Evolutionary conservation across 2,329 filamentous ascomycete species (phyloP), one percentile per base, ranked within the genome.

Genomic region (Pleomassaria siparia): DNA sequence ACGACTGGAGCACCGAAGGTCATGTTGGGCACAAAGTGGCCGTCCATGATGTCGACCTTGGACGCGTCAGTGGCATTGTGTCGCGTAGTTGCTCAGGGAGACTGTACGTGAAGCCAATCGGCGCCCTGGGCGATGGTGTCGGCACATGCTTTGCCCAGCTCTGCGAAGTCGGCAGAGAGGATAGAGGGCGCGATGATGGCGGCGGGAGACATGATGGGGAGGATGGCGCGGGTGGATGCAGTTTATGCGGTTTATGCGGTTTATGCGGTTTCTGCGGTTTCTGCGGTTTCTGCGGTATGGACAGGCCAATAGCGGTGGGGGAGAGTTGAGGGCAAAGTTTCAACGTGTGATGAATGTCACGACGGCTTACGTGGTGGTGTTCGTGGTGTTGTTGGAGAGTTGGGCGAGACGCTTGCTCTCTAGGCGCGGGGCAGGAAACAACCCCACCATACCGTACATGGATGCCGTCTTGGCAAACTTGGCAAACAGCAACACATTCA

Each of bases 121-220:
- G 91, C 90, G 49, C 91, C 89, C 58, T 91, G 83, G 43, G 81
- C 80, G 64, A 99, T 96, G 50, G 91, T 96, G 63, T 83, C 82
- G 43, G 84, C 83, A 76, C 94, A 99, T 72, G 90, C 92, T 64
- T 84, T 82, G 62, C 92, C 91, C 48, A 99, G 82, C 56, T 87
- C 80, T 66, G 85, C 91, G 75, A 99, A 99, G 80, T 99, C 92
- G 58, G 92, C 92, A 65, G 91, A 95, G 51, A 99, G 85, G 63
- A 99, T 97, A n/a, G 92, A 97, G 24, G 94, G 94, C 13, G 92
- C 92, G 64, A 99, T 96, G 72, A 99, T 96, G 40, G 94, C 88
- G 54, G 86, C 84, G 20, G 92, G 94, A 47, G 89, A 79, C 92
- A 97, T 97, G 51, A 33, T 20, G 55, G 51, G 12, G 33, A 35